Base-by-base conservation (phyloP, 768 basidiomycete species). In the Leccinum incarnatum region DNA sequence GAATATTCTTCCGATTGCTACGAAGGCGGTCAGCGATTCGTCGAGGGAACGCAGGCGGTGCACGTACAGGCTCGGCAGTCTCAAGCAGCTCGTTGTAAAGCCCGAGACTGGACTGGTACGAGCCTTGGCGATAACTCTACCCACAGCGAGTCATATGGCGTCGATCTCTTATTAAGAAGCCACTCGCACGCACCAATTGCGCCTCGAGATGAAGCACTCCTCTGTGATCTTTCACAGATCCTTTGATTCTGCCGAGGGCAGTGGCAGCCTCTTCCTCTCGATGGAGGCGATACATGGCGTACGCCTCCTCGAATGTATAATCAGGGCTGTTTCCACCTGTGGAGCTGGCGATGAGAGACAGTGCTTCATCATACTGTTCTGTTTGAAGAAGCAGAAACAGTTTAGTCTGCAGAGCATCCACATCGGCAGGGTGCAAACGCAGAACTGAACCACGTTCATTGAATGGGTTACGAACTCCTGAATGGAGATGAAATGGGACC, bases 331-430 rank as follows among this genome's bases (percentile, higher is more conserved):
- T 53, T 6, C 54, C 51, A 50, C 51, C 34, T 23, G 56, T 55
- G 51, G 62, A 58, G 37, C 69, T 59, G 62, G 70, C 62, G 62
- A 89, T 79, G 46, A 94, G 75, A 3, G 77, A 72, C 9, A 96
- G 77, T 4, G 95, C 93, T 12, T 79, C 67, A 5, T 78, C 73
- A 67, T 95, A 93, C 59, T 88, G 87, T 69, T 95, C 95, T 1
- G 88, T 92, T 66, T 96, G 93, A 51, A 96, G 76, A 36, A 95
- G 79, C 34, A 96, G 76, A 73, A 92, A 94, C n/a, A 95, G 76
- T 69, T 93, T 93, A 11, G 93, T 90, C 69, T 89, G 86, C 30
- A 83, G 74, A 3, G 91, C 91, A 66, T 94, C 87, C n/a, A 71
- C 65, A 69, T 92, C 89, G 5, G 73, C 71, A 30, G 90, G 85